These are phyloP conservation scores for Raffaelea arxii DNA, from an alignment of 2,329 filamentous ascomycete species.

Conservation along the genomic window DNA sequence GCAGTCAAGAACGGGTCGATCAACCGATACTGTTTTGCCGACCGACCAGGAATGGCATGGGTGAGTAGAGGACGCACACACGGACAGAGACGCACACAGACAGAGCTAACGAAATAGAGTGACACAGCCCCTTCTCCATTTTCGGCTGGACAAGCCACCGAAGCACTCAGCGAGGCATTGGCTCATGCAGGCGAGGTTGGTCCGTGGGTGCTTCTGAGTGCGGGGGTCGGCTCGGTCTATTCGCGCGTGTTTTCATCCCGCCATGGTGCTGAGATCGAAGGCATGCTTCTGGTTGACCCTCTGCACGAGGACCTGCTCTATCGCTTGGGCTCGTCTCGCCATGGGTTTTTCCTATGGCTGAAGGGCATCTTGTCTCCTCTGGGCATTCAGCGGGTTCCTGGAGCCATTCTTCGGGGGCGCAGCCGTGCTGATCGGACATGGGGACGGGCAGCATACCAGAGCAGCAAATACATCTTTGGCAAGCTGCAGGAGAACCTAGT, in stretches of 20 bases:
- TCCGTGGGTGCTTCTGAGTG: constrained; percentile 80
- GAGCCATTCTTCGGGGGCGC: constrained; percentile 73
- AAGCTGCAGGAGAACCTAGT: constrained; percentile 90
- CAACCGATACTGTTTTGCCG: constrained; percentile 85
- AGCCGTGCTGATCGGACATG: constrained; percentile 76
- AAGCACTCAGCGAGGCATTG: constrained; percentile 79
- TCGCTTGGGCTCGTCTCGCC: constrained; percentile 53
- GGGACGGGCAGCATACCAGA: constrained; percentile 68
- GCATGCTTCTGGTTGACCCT: constrained; percentile 77
- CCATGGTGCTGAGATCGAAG: constrained; percentile 63
- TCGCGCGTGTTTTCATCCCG: constrained; percentile 84
- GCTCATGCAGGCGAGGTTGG: constrained; percentile 71
- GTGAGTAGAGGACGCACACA: constrained; percentile 18
- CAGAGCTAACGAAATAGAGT: constrained; percentile 26
- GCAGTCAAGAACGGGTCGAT: constrained; percentile 74
- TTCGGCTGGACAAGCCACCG: constrained; percentile 85
- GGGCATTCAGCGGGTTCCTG: constrained; percentile 69
- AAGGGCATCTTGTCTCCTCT: constrained; percentile 79
- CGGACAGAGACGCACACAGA: neutral
- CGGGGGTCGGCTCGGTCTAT: constrained; percentile 80
- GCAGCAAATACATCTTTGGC: constrained; percentile 76
- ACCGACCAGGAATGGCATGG: constrained; percentile 84
- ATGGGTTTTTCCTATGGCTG: constrained; percentile 79
- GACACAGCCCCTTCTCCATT: constrained; percentile 92
- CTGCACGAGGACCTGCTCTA: constrained; percentile 79